These are phyloP conservation scores for Pyrenophora teres DNA, from an alignment of 2,329 filamentous ascomycete genomes.

Conservation along the genomic window DNA sequence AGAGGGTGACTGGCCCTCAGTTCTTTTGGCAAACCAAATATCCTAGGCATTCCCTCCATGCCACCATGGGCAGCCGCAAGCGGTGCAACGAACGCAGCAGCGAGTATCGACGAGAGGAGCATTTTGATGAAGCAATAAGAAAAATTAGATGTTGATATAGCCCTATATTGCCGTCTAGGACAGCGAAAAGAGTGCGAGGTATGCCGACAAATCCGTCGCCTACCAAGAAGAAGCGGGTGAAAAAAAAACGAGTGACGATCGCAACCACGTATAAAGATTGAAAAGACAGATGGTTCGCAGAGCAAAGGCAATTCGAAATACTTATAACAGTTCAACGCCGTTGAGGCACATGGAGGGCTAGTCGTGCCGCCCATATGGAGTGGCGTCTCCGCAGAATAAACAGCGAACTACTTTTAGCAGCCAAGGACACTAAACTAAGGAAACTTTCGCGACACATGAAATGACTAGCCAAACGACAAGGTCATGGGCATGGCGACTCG, in stretches of 20 bases:
- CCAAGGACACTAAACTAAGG: conserved; percentile 24
- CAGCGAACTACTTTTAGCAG: conserved; percentile 23
- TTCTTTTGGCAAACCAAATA: conserved; percentile 42
- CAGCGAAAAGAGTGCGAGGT: conserved; percentile 20
- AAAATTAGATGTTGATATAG: too few species aligned
- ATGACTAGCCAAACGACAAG: conserved; percentile 17
- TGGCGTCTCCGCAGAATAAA: conserved; percentile 19
- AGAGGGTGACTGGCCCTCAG: conserved; percentile 40
- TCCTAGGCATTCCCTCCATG: conserved; percentile 33
- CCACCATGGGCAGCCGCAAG: conserved; percentile 40
- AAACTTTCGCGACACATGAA: conserved; percentile 21
- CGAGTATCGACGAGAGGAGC: conserved; percentile 41
- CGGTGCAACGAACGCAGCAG: conserved; percentile 37
- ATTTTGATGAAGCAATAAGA: conserved; percentile 21
- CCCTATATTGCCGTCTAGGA: too few species aligned
- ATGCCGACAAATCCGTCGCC: conserved; percentile 22
- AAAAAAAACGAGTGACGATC: conserved; percentile 34
- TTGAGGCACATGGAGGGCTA: conserved; percentile 13
- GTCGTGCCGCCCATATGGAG: conserved; percentile 26
- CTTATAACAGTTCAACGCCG: conserved; percentile 24
- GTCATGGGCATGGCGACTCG: not conserved
- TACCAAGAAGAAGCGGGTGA: conserved; percentile 14
- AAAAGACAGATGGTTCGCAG: conserved; percentile 11
- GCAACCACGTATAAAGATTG: conserved; percentile 27
- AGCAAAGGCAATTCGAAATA: conserved; percentile 14